phyloP scores from a whole-genome alignment of 495 filamentous ascomycete genomes.

The Chaetomium fimeti region DNA sequence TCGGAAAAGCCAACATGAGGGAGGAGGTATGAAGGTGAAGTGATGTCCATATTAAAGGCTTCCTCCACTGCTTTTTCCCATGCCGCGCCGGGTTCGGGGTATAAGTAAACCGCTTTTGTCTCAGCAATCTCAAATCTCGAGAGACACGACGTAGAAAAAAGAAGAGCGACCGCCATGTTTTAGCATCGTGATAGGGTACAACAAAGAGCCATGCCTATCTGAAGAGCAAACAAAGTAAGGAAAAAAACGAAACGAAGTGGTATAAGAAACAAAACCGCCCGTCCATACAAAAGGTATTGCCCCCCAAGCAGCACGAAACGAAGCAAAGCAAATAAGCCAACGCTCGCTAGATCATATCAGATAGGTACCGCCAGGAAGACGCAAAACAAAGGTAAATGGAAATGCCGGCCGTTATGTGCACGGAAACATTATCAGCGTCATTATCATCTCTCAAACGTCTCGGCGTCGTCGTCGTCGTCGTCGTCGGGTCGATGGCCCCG shows the following conservation, averaged over 20 bases:
- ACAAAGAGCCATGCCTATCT: not conserved
- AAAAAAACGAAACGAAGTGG: conserved; percentile 11
- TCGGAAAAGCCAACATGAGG: not conserved
- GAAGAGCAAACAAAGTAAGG: not conserved
- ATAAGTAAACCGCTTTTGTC: conserved; percentile 21
- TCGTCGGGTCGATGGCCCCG: not conserved
- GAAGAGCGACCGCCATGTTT: conserved; percentile 16
- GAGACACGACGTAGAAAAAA: conserved; percentile 8
- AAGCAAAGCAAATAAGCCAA: conserved; percentile 19
- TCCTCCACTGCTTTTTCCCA: conserved; percentile 21
- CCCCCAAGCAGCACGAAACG: conserved; percentile 4
- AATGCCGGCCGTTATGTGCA: conserved; percentile 21
- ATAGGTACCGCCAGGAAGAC: conserved; percentile 21
- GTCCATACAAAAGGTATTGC: not conserved
- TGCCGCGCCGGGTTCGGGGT: conserved; percentile 24
- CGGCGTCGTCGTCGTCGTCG: not conserved
- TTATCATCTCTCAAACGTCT: conserved; percentile 20
- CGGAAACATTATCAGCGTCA: conserved; percentile 22
- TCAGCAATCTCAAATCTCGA: conserved; percentile 3
- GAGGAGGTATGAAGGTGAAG: not conserved
- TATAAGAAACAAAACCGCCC: conserved; percentile 20
- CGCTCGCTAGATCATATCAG: conserved; percentile 25
- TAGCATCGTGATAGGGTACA: conserved; percentile 10
- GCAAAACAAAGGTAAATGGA: conserved; percentile 17
- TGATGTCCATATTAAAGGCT: conserved; percentile 23